Conservation (phyloP, 2,329 filamentous ascomycete species). For the Dryadomyces quercivorus region DNA sequence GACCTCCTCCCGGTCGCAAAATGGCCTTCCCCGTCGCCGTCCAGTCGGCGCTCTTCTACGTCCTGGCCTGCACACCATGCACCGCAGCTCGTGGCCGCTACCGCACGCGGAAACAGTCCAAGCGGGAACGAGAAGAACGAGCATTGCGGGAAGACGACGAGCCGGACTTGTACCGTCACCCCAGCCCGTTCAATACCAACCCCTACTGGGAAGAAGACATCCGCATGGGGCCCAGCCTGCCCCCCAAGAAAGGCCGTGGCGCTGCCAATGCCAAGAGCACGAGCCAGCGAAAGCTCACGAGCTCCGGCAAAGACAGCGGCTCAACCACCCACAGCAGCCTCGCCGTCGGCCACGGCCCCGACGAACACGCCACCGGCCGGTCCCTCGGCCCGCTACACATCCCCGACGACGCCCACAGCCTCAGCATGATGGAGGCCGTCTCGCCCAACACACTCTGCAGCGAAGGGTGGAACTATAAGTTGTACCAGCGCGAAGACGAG, state of each 20-base stretch:
- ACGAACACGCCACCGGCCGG: not conserved
- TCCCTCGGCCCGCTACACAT: conserved; percentile 29
- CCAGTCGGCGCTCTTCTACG: conserved; percentile 68
- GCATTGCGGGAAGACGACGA: conserved; percentile 54
- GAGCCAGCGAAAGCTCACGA: conserved; percentile 48
- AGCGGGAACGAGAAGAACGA: conserved; percentile 54
- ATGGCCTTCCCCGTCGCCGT: conserved; percentile 48
- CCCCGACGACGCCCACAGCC: conserved; percentile 33
- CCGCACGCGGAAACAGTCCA: conserved; percentile 58
- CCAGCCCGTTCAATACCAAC: conserved; percentile 74
- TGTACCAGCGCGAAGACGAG: conserved; percentile 82
- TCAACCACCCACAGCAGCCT: conserved; percentile 25
- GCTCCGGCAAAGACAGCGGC: conserved; percentile 41
- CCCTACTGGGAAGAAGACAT: conserved; percentile 86
- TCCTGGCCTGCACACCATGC: conserved; percentile 69
- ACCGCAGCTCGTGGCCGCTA: conserved; percentile 56
- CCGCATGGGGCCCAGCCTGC: conserved; percentile 61
- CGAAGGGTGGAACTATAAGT: conserved; percentile 62
- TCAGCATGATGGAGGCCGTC: conserved; percentile 21
- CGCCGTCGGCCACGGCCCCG: conserved; percentile 17
- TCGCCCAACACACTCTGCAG: conserved; percentile 20
- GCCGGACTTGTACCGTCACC: conserved; percentile 65
- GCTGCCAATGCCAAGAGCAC: conserved; percentile 36
- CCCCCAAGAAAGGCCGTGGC: conserved; percentile 40
- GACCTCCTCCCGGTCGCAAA: not conserved